Conservation (phyloP, 1,284 basidiomycete genomes). For the Rhodotorula sp. region DNA sequence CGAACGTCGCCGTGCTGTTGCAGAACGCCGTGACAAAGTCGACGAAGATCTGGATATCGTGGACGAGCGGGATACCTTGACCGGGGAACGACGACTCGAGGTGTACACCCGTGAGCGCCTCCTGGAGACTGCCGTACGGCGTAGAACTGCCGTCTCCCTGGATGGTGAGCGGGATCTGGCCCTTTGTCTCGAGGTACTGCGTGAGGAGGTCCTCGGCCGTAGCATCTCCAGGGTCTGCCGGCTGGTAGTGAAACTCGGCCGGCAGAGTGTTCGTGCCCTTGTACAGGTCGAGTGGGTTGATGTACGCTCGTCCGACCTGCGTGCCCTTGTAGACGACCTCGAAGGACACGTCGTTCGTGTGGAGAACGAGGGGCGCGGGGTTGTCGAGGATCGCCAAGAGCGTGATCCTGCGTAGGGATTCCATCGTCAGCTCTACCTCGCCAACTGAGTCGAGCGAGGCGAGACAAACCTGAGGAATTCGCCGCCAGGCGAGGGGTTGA, state of each 20-base stretch:
- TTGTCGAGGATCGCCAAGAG: conserved; percentile 60
- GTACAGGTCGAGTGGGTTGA: conserved; percentile 53
- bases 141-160: conserved; percentile 61
- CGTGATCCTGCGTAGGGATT: conserved; percentile 13
- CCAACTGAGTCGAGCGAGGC: too few species aligned
- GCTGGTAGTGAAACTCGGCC: conserved; percentile 67
- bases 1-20: conserved; percentile 13
- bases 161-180: conserved; percentile 57
- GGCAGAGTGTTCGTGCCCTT: conserved; percentile 52
- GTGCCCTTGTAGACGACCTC: conserved; percentile 61
- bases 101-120: conserved; percentile 60
- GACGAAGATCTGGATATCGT: conserved; percentile 49
- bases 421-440: background rate
- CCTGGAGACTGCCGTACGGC: conserved; percentile 62
- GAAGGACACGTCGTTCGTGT: conserved; percentile 60
- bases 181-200: conserved; percentile 47
- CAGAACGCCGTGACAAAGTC: conserved; percentile 54
- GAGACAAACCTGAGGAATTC: conserved; percentile 21
- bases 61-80: conserved; percentile 52
- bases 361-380: conserved; percentile 66
- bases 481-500: conserved; percentile 14
- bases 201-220: conserved; percentile 55
- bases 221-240: conserved; percentile 63
- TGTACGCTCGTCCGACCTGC: conserved; percentile 50
- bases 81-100: conserved; percentile 57